A percentile compares a stretch with the other conserved stretches of the same genome.
Conservation (phyloP, 1,284 basidiomycete species). For the Acaromyces ingoldii region DNA sequence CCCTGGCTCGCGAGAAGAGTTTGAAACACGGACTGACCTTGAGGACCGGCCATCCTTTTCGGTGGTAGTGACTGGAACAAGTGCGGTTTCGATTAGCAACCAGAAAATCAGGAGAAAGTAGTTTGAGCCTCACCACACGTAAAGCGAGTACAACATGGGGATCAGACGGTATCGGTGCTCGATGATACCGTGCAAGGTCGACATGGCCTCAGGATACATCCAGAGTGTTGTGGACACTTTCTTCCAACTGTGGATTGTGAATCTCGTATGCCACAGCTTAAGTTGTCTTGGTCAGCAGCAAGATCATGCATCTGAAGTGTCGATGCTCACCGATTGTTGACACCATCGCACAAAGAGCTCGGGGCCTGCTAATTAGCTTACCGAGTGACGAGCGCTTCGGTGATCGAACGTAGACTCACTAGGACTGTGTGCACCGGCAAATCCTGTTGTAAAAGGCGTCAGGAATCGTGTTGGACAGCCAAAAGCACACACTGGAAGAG, state of each 20-base stretch:
- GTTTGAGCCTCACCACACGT: slow-evolving; percentile 3
- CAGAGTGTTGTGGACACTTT: slow-evolving; percentile 23
- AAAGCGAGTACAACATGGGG: slow-evolving; percentile 23
- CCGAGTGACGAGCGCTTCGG: too few species aligned
- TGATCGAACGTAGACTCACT: too few species aligned
- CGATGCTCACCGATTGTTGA: slow-evolving; percentile 19
- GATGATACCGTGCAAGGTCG: slow-evolving; percentile 1
- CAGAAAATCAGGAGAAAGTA: not conserved
- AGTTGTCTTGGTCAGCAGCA: too few species aligned
- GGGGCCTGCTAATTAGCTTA: too few species aligned
- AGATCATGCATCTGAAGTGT: too few species aligned
- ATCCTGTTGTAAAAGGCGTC: slow-evolving; percentile 2
- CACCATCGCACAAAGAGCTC: slow-evolving; percentile 24
- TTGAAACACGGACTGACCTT: not conserved
- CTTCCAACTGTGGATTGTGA: slow-evolving; percentile 27
- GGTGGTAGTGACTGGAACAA: slow-evolving; percentile 18
- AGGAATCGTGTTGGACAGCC: not conserved
- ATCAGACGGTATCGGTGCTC: slow-evolving; percentile 15
- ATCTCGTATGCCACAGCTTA: slow-evolving; percentile 21
- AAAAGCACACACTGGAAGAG: too few species aligned
- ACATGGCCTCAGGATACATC: slow-evolving; percentile 17
- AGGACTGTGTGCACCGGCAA: slow-evolving; percentile 22
- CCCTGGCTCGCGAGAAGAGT: not conserved
- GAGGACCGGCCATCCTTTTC: slow-evolving; percentile 20
- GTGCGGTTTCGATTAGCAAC: not conserved